A percentile compares a stretch with the other conserved stretches of the same genome.
Conservation (phyloP, 495 filamentous ascomycete species). For the Penicillium pancosmium region DNA sequence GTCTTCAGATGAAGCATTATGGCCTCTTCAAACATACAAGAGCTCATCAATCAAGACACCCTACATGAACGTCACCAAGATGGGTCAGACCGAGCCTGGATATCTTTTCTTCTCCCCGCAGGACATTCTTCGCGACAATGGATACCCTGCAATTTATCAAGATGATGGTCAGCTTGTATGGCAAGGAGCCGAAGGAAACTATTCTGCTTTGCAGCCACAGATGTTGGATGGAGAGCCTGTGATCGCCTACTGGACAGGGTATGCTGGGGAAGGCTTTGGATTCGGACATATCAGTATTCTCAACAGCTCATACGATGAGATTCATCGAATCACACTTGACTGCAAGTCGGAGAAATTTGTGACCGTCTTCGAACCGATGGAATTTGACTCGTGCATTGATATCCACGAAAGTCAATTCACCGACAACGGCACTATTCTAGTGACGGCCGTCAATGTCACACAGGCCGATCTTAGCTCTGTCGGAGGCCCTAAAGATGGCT, state of each 20-base stretch:
- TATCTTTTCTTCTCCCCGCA: slow-evolving; percentile 29
- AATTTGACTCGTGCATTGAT: slow-evolving; percentile 31
- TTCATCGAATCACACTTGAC: slow-evolving; percentile 32
- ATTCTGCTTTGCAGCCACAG: slow-evolving; percentile 24
- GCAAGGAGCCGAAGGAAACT: slow-evolving; percentile 23
- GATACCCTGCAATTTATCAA: slow-evolving; percentile 27
- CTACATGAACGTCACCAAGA: slow-evolving; percentile 29
- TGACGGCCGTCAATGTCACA: slow-evolving; percentile 54
- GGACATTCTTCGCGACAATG: slow-evolving; percentile 5
- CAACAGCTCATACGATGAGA: slow-evolving; percentile 47
- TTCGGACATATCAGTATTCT: slow-evolving; percentile 41
- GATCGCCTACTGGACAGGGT: slow-evolving; percentile 31
- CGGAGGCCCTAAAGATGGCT: slow-evolving; percentile 47
- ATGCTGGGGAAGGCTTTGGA: slow-evolving; percentile 19
- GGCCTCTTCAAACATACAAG: slow-evolving; percentile 25
- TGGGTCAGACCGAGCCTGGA: slow-evolving; percentile 30
- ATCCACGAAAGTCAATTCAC: slow-evolving; percentile 49
- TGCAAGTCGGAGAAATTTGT: slow-evolving; percentile 23
- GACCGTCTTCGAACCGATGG: slow-evolving; percentile 21
- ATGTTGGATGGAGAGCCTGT: slow-evolving; percentile 29
- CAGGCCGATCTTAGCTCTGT: slow-evolving; percentile 45
- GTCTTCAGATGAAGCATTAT: slow-evolving; percentile 7
- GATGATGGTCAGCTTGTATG: slow-evolving; percentile 34
- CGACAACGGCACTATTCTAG: slow-evolving; percentile 49
- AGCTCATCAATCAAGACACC: slow-evolving; percentile 27